phyloP scores from a whole-genome alignment of 176 grass and related monocot genomes.

The Tuctoria greenei region DNA sequence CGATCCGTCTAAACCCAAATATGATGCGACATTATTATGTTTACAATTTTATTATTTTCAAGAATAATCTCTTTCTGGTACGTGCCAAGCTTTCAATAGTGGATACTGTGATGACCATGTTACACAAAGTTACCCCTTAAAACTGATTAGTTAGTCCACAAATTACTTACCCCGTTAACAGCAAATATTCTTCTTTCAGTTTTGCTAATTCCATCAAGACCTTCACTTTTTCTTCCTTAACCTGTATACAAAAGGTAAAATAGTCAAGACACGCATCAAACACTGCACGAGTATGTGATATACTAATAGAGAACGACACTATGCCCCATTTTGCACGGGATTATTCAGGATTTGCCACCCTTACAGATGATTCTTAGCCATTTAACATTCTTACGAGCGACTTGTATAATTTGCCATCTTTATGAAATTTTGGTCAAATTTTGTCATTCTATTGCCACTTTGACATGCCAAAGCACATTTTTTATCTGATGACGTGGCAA shows the following conservation, averaged over 20 bases:
- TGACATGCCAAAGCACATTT: too few relatives aligned
- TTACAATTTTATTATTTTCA: neutral
- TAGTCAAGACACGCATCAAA: slow-evolving; percentile 4
- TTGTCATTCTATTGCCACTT: too few relatives aligned
- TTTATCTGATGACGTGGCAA: too few relatives aligned
- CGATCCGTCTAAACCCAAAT: neutral
- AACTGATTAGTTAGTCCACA: slow-evolving; percentile 7
- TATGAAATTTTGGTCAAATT: too few relatives aligned
- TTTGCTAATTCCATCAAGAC: slow-evolving; percentile 86
- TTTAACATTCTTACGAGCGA: too few relatives aligned
- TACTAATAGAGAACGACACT: neutral
- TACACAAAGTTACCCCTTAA: neutral
- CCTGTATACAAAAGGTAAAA: slow-evolving; percentile 49
- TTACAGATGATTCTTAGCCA: too few relatives aligned
- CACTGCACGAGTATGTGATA: neutral
- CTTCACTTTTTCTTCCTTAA: slow-evolving; percentile 89
- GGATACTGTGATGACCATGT: neutral
- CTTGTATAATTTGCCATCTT: too few relatives aligned
- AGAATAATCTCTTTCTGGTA: neutral
- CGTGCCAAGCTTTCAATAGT: neutral
- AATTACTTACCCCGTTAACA: slow-evolving; percentile 67
- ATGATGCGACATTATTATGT: neutral
- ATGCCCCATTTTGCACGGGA: too few relatives aligned
- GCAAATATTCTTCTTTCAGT: slow-evolving; percentile 74
- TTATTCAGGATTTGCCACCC: too few relatives aligned